Percentiles rank a stretch among this genome's conserved stretches.
Evolutionary conservation across 129 eudicot species (phyloP).

Genomic region (Escallonia rubra): DNA sequence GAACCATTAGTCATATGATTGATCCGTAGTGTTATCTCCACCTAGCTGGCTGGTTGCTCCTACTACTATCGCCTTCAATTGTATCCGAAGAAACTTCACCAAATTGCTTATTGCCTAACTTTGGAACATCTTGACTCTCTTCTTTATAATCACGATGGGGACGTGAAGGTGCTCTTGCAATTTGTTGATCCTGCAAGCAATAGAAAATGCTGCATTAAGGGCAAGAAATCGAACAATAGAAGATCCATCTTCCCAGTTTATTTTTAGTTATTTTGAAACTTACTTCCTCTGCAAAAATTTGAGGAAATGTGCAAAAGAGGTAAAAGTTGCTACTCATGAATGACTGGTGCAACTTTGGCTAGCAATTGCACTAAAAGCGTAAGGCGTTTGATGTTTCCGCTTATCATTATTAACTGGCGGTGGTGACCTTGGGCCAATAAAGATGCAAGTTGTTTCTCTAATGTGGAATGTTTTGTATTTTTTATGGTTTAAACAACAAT

Average conservation of each 20-base stretch:
- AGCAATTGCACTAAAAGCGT: no score
- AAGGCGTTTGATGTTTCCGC: no score
- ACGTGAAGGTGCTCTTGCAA: conserved; percentile 48
- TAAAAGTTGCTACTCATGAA: no score
- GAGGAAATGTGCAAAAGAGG: no score
- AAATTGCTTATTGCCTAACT: conserved; percentile 24
- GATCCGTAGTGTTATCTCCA: conserved; percentile 35
- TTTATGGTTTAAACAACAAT: no score
- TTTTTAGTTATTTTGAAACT: no score
- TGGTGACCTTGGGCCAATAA: no score
- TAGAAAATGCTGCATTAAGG: background rate
- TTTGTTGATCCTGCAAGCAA: conserved; percentile 54
- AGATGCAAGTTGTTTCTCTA: no score
- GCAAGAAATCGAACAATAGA: background rate
- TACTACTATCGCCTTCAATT: conserved; percentile 39
- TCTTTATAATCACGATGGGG: conserved; percentile 41
- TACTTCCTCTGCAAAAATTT: no score
- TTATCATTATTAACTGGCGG: no score
- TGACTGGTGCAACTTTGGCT: no score
- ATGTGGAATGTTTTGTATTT: no score
- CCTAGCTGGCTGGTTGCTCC: conserved; percentile 21
- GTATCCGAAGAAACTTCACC: conserved; percentile 51
- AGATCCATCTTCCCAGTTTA: background rate
- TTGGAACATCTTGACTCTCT: conserved; percentile 21
- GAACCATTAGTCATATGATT: conserved; percentile 1